Conservation (phyloP, 805 yeast genomes). For the Lipomyces sp. region DNA sequence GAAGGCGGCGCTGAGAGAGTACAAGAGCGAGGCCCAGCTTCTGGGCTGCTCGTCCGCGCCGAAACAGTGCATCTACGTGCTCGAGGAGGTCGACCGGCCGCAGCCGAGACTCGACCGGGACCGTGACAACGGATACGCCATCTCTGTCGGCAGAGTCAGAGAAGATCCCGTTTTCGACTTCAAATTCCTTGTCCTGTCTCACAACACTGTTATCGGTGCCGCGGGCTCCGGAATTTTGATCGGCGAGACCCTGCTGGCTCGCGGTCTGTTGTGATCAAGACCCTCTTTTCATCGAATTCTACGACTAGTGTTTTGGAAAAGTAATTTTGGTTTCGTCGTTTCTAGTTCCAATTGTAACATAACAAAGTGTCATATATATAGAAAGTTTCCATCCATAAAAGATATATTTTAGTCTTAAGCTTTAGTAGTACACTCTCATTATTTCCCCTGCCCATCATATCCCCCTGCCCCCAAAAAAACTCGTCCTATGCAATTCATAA, state of each 20-base stretch:
- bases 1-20: slow-evolving; percentile 64
- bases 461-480: too few species aligned
- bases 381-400: too few species aligned
- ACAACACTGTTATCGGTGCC: slow-evolving; percentile 96
- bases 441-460: too few species aligned
- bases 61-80: slow-evolving; percentile 81
- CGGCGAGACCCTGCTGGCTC: slow-evolving; percentile 83
- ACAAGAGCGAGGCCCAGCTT: slow-evolving; percentile 75
- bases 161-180: slow-evolving; percentile 88
- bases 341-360: too few species aligned
- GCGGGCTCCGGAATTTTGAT: slow-evolving; percentile 97
- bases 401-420: too few species aligned
- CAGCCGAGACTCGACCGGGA: slow-evolving; percentile 97
- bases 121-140: slow-evolving; percentile 91
- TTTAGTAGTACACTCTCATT: too few species aligned
- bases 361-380: too few species aligned
- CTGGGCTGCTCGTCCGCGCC: slow-evolving; percentile 92
- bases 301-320: background rate
- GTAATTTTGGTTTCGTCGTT: background rate
- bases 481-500: too few species aligned
- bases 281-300: background rate
- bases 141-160: slow-evolving; percentile 90
- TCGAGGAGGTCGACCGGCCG: slow-evolving; percentile 90
- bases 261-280: slow-evolving; percentile 56
- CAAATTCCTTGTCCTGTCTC: slow-evolving; percentile 96